phyloP scores from a whole-genome alignment of 495 filamentous ascomycete species.

The Aspergillus sclerotiicarbonarius region DNA sequence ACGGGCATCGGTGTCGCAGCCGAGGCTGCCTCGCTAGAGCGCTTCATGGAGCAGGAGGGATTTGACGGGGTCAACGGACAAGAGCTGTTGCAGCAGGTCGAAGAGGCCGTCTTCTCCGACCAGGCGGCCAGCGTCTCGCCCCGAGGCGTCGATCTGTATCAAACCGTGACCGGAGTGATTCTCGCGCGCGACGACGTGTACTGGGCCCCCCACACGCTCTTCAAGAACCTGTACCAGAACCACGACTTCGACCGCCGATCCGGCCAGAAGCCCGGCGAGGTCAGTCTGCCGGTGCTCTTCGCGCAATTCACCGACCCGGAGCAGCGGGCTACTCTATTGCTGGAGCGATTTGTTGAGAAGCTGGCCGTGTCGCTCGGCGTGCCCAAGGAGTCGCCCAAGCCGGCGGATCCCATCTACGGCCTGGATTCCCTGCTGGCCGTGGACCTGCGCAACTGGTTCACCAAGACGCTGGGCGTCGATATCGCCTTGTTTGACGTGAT shows the following conservation, averaged over 20 bases:
- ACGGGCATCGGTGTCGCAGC: too few species aligned
- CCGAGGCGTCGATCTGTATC: constrained; percentile 16
- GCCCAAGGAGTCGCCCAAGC: constrained; percentile 21
- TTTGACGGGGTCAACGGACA: neutral
- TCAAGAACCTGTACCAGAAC: too few species aligned
- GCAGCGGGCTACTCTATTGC: neutral
- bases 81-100: constrained; percentile 29
- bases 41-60: neutral
- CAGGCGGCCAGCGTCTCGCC: constrained; percentile 5
- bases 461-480: constrained; percentile 33
- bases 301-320: too few species aligned
- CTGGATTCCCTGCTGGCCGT: constrained; percentile 34
- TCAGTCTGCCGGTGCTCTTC: too few species aligned
- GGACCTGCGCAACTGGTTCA: constrained; percentile 33
- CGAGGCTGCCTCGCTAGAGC: neutral
- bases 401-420: constrained; percentile 7
- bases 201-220: too few species aligned
- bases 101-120: constrained; percentile 17
- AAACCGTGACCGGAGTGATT: constrained; percentile 23
- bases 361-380: constrained; percentile 16
- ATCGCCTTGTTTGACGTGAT: constrained; percentile 40
- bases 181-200: neutral
- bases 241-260: too few species aligned
- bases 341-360: neutral
- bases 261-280: too few species aligned